Evolutionary conservation across 2,329 filamentous ascomycete genomes (phyloP).

Genomic region (Pestalotiopsis sp.): DNA sequence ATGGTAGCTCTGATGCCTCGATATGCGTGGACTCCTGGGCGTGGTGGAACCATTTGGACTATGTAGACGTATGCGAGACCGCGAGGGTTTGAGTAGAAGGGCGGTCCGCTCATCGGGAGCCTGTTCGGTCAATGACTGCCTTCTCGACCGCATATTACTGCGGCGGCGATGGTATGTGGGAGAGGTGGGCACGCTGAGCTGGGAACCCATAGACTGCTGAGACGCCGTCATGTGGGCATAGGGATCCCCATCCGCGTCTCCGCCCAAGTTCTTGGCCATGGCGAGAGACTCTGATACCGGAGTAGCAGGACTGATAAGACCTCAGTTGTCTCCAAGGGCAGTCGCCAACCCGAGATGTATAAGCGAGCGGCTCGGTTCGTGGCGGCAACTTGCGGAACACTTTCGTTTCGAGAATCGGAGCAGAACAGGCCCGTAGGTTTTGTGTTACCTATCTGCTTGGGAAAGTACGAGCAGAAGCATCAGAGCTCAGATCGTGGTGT

Average conservation of each 20-base stretch:
- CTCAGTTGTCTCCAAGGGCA: not conserved
- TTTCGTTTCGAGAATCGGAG: not conserved
- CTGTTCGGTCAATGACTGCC: constrained; percentile 26
- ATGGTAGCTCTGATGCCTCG: constrained; percentile 47
- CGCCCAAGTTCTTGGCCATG: constrained; percentile 14
- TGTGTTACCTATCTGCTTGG: not conserved
- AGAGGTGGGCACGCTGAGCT: constrained; percentile 4
- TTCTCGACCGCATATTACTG: constrained; percentile 25
- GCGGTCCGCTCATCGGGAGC: constrained; percentile 47
- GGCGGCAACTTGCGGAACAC: not conserved
- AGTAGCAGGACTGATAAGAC: not conserved
- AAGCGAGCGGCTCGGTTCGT: not conserved
- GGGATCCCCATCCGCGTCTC: constrained; percentile 18
- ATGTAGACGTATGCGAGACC: constrained; percentile 45
- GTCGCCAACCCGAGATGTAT: not conserved
- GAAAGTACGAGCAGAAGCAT: not conserved
- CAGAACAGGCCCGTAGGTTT: not conserved
- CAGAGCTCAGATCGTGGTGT: not conserved
- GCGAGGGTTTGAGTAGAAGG: constrained; percentile 39
- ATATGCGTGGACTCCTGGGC: constrained; percentile 26
- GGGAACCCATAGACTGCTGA: constrained; percentile 16
- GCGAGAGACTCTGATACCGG: not conserved
- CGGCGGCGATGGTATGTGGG: constrained; percentile 19
- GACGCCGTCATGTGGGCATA: constrained; percentile 20
- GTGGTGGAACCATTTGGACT: constrained; percentile 26